Evolutionary conservation across 257 asterid genomes (phyloP).

Genomic region (Verbascum thapsus): DNA sequence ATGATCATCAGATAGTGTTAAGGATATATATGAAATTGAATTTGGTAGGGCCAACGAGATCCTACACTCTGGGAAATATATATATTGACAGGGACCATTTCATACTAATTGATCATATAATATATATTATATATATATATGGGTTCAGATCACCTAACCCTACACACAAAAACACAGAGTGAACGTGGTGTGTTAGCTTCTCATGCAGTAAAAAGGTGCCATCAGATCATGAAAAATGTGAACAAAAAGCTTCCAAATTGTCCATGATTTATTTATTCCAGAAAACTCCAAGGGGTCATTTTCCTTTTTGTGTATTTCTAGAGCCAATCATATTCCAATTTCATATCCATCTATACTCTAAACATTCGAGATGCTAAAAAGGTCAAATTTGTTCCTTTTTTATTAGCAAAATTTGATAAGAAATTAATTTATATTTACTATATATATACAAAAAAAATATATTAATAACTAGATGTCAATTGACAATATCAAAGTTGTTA

Average conservation of each 20-base stretch:
- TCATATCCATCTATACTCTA: slow-evolving; percentile 7
- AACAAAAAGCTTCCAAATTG: slow-evolving; percentile 23
- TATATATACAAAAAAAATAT: too few relatives aligned
- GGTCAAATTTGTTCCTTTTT: slow-evolving; percentile 24
- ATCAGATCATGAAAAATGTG: slow-evolving; percentile 45
- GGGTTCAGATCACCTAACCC: background rate
- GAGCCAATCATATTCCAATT: slow-evolving; percentile 5
- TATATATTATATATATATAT: background rate
- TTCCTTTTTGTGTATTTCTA: slow-evolving; percentile 10
- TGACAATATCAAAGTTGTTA: too few relatives aligned
- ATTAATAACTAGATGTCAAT: too few relatives aligned
- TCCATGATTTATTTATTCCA: slow-evolving; percentile 37
- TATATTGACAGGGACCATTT: too few relatives aligned
- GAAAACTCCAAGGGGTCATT: slow-evolving; percentile 19
- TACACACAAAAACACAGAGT: background rate
- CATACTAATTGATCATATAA: background rate
- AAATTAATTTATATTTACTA: too few relatives aligned
- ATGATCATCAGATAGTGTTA: background rate
- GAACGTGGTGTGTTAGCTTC: slow-evolving; percentile 30
- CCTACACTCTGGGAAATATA: slow-evolving; percentile 34
- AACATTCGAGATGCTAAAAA: slow-evolving; percentile 19
- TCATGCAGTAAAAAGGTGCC: slow-evolving; percentile 29
- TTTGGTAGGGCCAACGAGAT: slow-evolving; percentile 28
- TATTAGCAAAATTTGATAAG: background rate
- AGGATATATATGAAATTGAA: slow-evolving; percentile 3